phyloP scores from a whole-genome alignment of 495 filamentous ascomycete species.

The Penicillium angulare region DNA sequence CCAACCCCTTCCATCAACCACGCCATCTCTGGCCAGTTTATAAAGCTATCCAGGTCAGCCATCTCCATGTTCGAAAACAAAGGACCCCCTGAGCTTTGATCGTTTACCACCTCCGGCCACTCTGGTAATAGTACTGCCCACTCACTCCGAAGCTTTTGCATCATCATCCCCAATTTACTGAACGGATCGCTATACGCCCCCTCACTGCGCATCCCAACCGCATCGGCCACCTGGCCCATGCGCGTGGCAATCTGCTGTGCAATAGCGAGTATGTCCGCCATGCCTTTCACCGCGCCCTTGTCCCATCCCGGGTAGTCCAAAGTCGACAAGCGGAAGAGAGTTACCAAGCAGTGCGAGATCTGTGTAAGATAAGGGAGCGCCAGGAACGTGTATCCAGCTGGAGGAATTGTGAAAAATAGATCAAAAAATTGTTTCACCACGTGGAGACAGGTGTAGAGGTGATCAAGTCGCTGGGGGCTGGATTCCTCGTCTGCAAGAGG shows the following conservation, averaged over 20 bases:
- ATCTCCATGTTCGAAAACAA: neutral
- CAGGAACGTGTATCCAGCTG: slow-evolving; percentile 3
- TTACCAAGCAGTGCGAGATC: slow-evolving; percentile 11
- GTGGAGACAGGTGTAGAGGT: slow-evolving; percentile 20
- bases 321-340: slow-evolving; percentile 14
- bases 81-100: neutral
- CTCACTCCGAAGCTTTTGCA: neutral
- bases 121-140: neutral
- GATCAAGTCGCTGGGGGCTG: slow-evolving; percentile 5
- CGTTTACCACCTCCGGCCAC: neutral
- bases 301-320: slow-evolving; percentile 23
- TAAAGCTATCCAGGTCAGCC: neutral
- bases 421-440: slow-evolving; percentile 10
- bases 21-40: neutral
- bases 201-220: neutral
- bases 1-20: neutral
- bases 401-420: slow-evolving; percentile 6
- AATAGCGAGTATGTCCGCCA: neutral
- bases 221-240: neutral
- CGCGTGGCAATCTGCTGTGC: neutral
- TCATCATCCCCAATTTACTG: neutral
- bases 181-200: neutral
- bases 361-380: slow-evolving; percentile 7
- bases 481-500: neutral
- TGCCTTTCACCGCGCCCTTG: neutral